These are phyloP conservation scores for Nakataea oryzae DNA, from an alignment of 2,329 filamentous ascomycete species.

Conservation along the genomic window DNA sequence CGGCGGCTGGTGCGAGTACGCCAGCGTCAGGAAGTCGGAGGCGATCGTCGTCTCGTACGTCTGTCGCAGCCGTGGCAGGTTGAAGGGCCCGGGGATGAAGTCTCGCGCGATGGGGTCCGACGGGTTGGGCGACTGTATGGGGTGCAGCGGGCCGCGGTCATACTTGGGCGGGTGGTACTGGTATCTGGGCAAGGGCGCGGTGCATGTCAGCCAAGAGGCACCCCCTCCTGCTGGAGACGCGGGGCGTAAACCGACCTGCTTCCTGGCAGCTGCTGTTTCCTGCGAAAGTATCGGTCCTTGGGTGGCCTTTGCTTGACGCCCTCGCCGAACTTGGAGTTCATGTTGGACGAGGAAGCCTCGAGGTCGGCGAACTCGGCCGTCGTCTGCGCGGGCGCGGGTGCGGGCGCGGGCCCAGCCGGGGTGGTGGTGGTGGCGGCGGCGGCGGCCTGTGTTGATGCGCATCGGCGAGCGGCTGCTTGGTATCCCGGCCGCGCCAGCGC, in stretches of 20 bases:
- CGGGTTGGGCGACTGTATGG: conserved; percentile 76
- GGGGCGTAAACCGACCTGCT: conserved; percentile 27
- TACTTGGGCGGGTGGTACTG: conserved; percentile 92
- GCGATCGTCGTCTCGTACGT: conserved; percentile 83
- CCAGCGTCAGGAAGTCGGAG: conserved; percentile 77
- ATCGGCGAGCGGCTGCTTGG: conserved; percentile 20
- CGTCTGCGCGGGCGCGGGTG: neutral
- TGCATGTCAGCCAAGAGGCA: conserved; percentile 3
- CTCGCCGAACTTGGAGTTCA: conserved; percentile 27
- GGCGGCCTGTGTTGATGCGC: conserved; percentile 33
- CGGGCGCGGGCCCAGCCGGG: conserved; percentile 4
- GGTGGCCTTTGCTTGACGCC: conserved; percentile 28
- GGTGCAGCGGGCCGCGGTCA: conserved; percentile 86
- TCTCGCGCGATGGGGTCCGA: conserved; percentile 82
- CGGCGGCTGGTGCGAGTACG: conserved; percentile 77
- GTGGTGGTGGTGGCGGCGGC: conserved; percentile 9
- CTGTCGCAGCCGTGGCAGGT: conserved; percentile 74
- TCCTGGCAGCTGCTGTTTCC: conserved; percentile 30
- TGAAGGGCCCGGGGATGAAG: conserved; percentile 87
- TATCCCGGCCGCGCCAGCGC: neutral
- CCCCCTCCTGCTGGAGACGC: neutral
- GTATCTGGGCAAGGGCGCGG: conserved; percentile 50
- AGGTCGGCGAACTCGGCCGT: conserved; percentile 31
- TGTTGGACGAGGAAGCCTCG: conserved; percentile 39
- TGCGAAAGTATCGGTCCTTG: conserved; percentile 22